Percentiles rank a stretch among this genome's conserved stretches.
phyloP scores from a whole-genome alignment of 306 rosid genomes.

The Cicer yamashitae region DNA sequence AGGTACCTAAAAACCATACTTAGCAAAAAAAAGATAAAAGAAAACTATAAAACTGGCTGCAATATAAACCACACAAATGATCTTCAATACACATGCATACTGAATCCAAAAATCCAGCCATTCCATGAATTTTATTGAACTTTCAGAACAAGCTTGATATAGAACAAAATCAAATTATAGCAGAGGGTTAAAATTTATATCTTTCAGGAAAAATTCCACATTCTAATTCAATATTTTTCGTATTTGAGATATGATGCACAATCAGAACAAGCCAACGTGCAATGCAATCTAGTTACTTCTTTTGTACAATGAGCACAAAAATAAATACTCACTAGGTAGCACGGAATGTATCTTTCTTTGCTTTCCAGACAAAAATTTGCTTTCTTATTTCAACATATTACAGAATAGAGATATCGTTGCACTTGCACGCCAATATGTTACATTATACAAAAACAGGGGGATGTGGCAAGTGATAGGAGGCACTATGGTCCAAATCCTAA shows the following conservation, averaged over 20 bases:
- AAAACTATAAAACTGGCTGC: conserved; percentile 17
- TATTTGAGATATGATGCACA: not conserved
- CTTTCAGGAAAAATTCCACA: not conserved
- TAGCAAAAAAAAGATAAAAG: conserved; percentile 8
- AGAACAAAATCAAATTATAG: conserved; percentile 17
- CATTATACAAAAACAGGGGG: conserved; percentile 19
- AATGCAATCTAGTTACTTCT: conserved; percentile 1
- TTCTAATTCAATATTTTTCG: not conserved
- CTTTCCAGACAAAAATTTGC: not conserved
- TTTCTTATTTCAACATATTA: not conserved
- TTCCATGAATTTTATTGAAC: conserved; percentile 19
- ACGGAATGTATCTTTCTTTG: conserved; percentile 7
- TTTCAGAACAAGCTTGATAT: not conserved
- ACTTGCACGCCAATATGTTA: not conserved
- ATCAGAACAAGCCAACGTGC: conserved; percentile 12
- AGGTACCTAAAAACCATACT: not conserved
- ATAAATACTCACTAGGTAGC: conserved; percentile 15
- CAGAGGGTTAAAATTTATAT: conserved; percentile 6
- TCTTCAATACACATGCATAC: conserved; percentile 11
- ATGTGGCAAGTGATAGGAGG: not conserved
- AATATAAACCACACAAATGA: conserved; percentile 22
- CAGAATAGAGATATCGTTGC: not conserved
- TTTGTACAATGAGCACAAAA: conserved; percentile 19
- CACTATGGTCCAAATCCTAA: not conserved
- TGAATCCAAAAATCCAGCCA: conserved; percentile 14